These are phyloP conservation scores for Hymenoscyphus repandus DNA, from an alignment of 2,329 filamentous ascomycete species.

Conservation along the genomic window DNA sequence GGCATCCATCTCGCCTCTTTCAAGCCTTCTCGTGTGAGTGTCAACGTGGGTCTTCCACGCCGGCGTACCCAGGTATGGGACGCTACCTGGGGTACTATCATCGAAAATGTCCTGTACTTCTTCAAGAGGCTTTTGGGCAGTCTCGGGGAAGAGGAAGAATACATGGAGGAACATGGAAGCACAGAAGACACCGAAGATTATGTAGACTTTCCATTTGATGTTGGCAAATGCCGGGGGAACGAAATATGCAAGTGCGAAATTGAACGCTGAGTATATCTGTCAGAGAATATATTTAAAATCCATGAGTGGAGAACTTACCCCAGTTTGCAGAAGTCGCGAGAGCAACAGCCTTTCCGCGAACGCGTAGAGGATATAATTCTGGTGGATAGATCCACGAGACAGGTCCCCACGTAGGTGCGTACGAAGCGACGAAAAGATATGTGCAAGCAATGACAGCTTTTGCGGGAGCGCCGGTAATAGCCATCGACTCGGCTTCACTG, in stretches of 20 bases:
- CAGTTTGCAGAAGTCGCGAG: constrained; percentile 47
- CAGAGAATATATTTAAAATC: neutral
- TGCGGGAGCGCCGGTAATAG: constrained; percentile 42
- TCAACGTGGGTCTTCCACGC: constrained; percentile 29
- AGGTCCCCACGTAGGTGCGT: constrained; percentile 47
- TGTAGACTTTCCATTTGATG: constrained; percentile 47
- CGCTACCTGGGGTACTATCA: constrained; percentile 29
- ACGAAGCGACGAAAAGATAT: constrained; percentile 57
- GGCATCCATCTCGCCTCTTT: constrained; percentile 26
- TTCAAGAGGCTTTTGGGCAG: constrained; percentile 49
- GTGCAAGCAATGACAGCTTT: constrained; percentile 60
- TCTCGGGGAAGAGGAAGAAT: constrained; percentile 53
- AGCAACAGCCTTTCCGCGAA: constrained; percentile 49
- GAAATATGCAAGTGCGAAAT: constrained; percentile 45
- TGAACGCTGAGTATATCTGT: constrained; percentile 32
- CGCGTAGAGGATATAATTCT: constrained; percentile 43
- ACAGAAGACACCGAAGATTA: constrained; percentile 49
- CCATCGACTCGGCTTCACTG: constrained; percentile 40
- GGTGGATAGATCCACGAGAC: constrained; percentile 46
- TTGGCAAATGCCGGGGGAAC: constrained; percentile 41
- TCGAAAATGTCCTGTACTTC: constrained; percentile 46
- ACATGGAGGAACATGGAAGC: constrained; percentile 45
- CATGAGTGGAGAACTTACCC: constrained; percentile 19
- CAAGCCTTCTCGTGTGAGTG: constrained; percentile 16
- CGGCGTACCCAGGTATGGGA: constrained; percentile 26